A percentile compares a stretch with the other conserved stretches of the same genome.
These are phyloP conservation scores for Plenodomus biglobosus DNA, from an alignment of 2,329 filamentous ascomycete species.

Conservation along the genomic window DNA sequence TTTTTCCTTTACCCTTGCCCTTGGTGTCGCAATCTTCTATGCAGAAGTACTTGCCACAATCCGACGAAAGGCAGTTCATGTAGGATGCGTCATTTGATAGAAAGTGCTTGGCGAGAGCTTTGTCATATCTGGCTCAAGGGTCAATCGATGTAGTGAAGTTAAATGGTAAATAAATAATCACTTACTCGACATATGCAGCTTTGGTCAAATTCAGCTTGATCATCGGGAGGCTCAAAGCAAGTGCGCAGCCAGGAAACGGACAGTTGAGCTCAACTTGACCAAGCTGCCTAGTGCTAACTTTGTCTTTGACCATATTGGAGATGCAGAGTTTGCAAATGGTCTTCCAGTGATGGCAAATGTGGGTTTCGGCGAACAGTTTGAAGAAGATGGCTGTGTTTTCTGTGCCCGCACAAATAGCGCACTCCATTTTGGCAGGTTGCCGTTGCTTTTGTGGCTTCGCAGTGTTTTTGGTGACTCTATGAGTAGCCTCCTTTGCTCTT, in stretches of 20 bases:
- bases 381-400: slow-evolving; percentile 14
- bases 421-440: slow-evolving; percentile 16
- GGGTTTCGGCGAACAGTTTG: slow-evolving; percentile 3
- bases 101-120: slow-evolving; percentile 16
- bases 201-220: slow-evolving; percentile 13
- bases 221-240: slow-evolving; percentile 8
- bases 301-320: slow-evolving; percentile 19
- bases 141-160: background rate
- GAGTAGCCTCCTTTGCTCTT: background rate
- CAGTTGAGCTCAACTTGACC: slow-evolving; percentile 17
- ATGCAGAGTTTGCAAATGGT: slow-evolving; percentile 24
- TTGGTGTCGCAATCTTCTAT: slow-evolving; percentile 16
- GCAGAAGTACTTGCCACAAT: slow-evolving; percentile 28
- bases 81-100: slow-evolving; percentile 14
- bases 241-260: slow-evolving; percentile 15
- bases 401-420: slow-evolving; percentile 17
- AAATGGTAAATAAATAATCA: background rate
- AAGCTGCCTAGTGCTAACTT: slow-evolving; percentile 16
- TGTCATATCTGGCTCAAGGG: slow-evolving; percentile 20
- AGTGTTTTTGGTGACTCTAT: slow-evolving; percentile 3
- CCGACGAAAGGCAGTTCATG: slow-evolving; percentile 21
- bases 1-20: slow-evolving; percentile 5
- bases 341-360: slow-evolving; percentile 23
- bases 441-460: slow-evolving; percentile 7
- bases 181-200: slow-evolving; percentile 18